Conservation (phyloP, 2,329 filamentous ascomycete genomes). For the Monilinia polystroma region DNA sequence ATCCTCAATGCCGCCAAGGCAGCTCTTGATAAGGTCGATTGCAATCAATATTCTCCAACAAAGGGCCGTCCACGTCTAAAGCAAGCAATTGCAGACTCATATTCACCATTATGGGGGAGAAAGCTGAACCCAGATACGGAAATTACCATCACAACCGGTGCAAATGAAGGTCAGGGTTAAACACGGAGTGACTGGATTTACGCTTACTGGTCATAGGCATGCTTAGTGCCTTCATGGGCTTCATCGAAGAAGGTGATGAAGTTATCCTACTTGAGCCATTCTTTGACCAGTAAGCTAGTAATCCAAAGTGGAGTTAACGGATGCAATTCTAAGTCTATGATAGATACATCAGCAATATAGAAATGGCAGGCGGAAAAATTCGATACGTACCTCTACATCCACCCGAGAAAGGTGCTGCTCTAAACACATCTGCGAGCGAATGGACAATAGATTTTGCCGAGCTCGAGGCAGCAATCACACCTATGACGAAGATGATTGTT, state of each 20-base stretch:
- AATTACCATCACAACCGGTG: constrained; percentile 89
- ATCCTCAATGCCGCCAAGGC: constrained; percentile 88
- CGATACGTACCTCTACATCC: constrained; percentile 95
- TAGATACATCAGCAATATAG: constrained; percentile 93
- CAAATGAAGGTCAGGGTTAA: constrained; percentile 64
- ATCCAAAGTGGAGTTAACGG: background rate
- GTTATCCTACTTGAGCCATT: constrained; percentile 98
- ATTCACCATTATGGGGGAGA: constrained; percentile 84
- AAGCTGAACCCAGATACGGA: constrained; percentile 84
- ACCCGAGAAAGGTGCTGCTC: constrained; percentile 72
- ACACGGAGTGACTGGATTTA: constrained; percentile 1
- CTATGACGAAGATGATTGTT: constrained; percentile 94
- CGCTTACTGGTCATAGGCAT: constrained; percentile 56
- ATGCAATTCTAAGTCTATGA: constrained; percentile 22
- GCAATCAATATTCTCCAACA: constrained; percentile 97
- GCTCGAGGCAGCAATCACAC: constrained; percentile 76
- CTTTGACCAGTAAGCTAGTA: constrained; percentile 76
- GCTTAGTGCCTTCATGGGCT: constrained; percentile 97
- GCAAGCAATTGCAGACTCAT: constrained; percentile 90
- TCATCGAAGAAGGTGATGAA: constrained; percentile 91
- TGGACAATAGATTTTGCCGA: constrained; percentile 86
- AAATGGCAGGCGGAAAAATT: constrained; percentile 94
- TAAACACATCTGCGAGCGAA: constrained; percentile 80
- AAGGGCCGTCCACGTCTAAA: constrained; percentile 88
- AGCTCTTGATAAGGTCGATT: constrained; percentile 86